These are phyloP conservation scores for Tubosaeta sp. DNA, from an alignment of 768 basidiomycete genomes.

Conservation along the genomic window DNA sequence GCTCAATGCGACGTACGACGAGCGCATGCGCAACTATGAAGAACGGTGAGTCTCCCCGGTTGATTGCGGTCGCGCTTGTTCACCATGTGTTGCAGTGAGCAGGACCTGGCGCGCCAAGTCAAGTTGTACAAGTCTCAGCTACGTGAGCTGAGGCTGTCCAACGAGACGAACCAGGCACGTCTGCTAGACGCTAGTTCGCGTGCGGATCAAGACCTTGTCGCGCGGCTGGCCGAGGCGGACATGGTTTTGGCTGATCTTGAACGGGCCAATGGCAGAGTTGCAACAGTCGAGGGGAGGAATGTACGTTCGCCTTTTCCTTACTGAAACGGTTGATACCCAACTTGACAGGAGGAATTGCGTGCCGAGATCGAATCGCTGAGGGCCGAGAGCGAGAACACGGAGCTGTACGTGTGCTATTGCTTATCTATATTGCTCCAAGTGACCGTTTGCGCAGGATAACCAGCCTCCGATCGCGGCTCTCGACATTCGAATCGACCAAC, in stretches of 20 bases:
- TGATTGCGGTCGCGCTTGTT: not conserved
- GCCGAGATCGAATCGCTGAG: slow-evolving; percentile 92
- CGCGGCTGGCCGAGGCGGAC: slow-evolving; percentile 89
- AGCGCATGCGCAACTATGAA: slow-evolving; percentile 92
- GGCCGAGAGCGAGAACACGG: slow-evolving; percentile 68
- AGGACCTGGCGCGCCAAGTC: slow-evolving; percentile 89
- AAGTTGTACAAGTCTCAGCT: slow-evolving; percentile 85
- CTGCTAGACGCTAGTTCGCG: slow-evolving; percentile 87
- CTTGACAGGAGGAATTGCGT: slow-evolving; percentile 77
- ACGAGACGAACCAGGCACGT: slow-evolving; percentile 91
- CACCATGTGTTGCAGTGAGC: slow-evolving; percentile 56
- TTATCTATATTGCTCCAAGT: not conserved
- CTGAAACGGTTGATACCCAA: not conserved
- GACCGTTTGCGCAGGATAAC: slow-evolving; percentile 13
- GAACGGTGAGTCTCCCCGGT: slow-evolving; percentile 60
- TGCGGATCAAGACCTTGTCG: slow-evolving; percentile 90
- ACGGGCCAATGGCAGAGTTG: slow-evolving; percentile 90
- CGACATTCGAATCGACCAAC: slow-evolving; percentile 63
- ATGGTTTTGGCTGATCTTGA: slow-evolving; percentile 94
- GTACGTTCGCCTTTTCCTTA: slow-evolving; percentile 37
- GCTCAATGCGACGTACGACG: slow-evolving; percentile 94
- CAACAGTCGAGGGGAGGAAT: slow-evolving; percentile 89
- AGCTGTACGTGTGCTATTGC: slow-evolving; percentile 45
- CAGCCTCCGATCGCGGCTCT: slow-evolving; percentile 63
- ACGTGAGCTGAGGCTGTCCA: slow-evolving; percentile 82